phyloP scores from a whole-genome alignment of 2,329 filamentous ascomycete genomes.

The Colletotrichum sp. region DNA sequence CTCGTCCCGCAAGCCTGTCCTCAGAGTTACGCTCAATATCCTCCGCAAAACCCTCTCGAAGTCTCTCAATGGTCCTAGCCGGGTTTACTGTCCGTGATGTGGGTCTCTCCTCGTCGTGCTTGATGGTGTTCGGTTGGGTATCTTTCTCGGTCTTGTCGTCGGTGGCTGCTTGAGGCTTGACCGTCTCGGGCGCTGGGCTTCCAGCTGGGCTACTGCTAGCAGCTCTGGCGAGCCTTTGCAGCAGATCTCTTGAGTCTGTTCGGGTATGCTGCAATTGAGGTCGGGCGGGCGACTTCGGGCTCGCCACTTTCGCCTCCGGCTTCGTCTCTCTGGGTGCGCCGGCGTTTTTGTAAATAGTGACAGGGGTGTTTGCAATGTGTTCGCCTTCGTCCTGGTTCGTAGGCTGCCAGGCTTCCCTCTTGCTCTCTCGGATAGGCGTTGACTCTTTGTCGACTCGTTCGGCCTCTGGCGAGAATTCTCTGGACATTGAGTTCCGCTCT shows the following conservation, averaged over 20 bases:
- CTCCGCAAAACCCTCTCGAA: neutral
- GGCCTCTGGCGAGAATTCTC: slow-evolving; percentile 47
- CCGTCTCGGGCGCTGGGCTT: slow-evolving; percentile 31
- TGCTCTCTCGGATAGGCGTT: neutral
- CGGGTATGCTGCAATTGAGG: slow-evolving; percentile 23
- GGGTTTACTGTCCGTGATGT: neutral
- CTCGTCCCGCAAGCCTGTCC: neutral
- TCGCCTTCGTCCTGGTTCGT: slow-evolving; percentile 30
- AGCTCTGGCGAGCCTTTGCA: slow-evolving; percentile 54
- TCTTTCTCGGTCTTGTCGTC: neutral
- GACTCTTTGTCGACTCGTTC: slow-evolving; percentile 30
- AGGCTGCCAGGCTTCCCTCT: neutral
- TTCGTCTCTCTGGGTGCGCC: slow-evolving; percentile 5
- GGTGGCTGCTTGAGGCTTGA: neutral
- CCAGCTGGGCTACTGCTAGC: slow-evolving; percentile 44
- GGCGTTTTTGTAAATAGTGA: slow-evolving; percentile 40
- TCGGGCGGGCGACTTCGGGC: neutral
- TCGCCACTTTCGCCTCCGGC: slow-evolving; percentile 16
- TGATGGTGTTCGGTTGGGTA: neutral
- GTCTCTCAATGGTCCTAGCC: neutral
- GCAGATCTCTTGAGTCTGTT: slow-evolving; percentile 51
- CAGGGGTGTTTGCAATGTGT: slow-evolving; percentile 41
- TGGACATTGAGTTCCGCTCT: slow-evolving; percentile 51
- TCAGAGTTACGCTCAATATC: neutral
- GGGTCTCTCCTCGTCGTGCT: neutral